A percentile compares a stretch with the other conserved stretches of the same genome.
Evolutionary conservation across 106 monocot genomes (phyloP).

Genomic region (Ottelia alismoides): DNA sequence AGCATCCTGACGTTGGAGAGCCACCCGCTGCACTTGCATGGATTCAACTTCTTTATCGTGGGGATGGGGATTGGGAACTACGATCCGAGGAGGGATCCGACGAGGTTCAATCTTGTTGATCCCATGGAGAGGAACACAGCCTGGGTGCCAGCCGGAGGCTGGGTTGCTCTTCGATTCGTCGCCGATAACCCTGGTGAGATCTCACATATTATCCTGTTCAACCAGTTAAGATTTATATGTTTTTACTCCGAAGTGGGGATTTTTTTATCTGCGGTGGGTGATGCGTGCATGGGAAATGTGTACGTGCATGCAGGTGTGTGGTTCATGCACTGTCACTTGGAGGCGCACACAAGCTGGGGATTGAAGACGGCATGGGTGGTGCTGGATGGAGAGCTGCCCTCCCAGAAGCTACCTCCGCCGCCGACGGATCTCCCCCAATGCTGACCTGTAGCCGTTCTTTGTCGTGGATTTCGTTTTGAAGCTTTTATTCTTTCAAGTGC

Average conservation of each 20-base stretch:
- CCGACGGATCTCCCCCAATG: slow-evolving; percentile 12
- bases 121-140: slow-evolving; percentile 14
- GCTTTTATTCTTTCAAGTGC: too few relatives aligned
- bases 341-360: slow-evolving; percentile 13
- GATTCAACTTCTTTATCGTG: slow-evolving; percentile 15
- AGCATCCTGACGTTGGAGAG: slow-evolving; percentile 9
- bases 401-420: slow-evolving; percentile 7
- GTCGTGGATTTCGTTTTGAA: too few relatives aligned
- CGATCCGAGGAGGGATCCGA: slow-evolving; percentile 4
- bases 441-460: too few relatives aligned
- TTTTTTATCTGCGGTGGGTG: too few relatives aligned
- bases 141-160: slow-evolving; percentile 8
- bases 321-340: slow-evolving; percentile 18
- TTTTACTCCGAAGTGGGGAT: not conserved
- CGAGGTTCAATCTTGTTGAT: slow-evolving; percentile 10
- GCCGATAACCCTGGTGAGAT: slow-evolving; percentile 11
- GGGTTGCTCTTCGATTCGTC: slow-evolving; percentile 9
- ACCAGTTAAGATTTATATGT: not conserved
- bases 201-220: too few relatives aligned
- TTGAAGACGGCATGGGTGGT: slow-evolving; percentile 10
- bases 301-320: slow-evolving; percentile 5
- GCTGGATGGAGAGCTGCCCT: slow-evolving; percentile 3
- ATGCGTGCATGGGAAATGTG: too few relatives aligned
- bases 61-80: slow-evolving; percentile 9
- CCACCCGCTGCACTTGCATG: slow-evolving; percentile 13